Percentiles rank a stretch among this genome's conserved stretches.
Conservation (phyloP, 2,329 filamentous ascomycete species). For the Akanthomyces uredinophilus region DNA sequence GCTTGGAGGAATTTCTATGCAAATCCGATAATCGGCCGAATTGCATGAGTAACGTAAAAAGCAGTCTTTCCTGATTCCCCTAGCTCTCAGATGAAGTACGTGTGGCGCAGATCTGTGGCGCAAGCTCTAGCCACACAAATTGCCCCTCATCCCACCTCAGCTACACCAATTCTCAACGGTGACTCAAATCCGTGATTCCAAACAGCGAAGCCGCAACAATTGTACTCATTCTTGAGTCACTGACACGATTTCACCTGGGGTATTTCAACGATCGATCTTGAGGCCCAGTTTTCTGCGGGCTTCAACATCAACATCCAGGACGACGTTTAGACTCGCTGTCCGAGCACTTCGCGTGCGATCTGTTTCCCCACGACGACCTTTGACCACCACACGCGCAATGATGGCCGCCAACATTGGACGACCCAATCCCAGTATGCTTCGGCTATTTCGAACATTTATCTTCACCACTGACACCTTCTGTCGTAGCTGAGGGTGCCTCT, state of each 20-base stretch:
- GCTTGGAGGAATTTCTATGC: neutral
- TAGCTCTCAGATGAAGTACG: neutral
- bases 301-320: slow-evolving; percentile 33
- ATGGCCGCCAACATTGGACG: slow-evolving; percentile 56
- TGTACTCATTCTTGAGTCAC: slow-evolving; percentile 13
- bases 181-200: slow-evolving; percentile 14
- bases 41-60: neutral
- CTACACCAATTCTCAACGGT: slow-evolving; percentile 5
- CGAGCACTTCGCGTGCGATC: slow-evolving; percentile 56
- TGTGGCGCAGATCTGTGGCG: slow-evolving; percentile 13
- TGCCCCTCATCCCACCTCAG: slow-evolving; percentile 16
- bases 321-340: slow-evolving; percentile 46
- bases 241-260: neutral
- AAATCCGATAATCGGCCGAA: neutral
- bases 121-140: slow-evolving; percentile 14
- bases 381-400: slow-evolving; percentile 38
- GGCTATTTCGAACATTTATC: neutral
- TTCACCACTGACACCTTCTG: slow-evolving; percentile 1
- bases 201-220: slow-evolving; percentile 7
- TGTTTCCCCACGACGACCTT: slow-evolving; percentile 42
- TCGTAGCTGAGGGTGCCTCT: slow-evolving; percentile 6
- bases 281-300: slow-evolving; percentile 32
- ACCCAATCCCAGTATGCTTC: slow-evolving; percentile 39
- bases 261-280: slow-evolving; percentile 13
- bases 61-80: neutral